A percentile compares a stretch with the other conserved stretches of the same genome.
Conservation (phyloP, 1,139 yeast genomes). For the Geotrichum fermentans region DNA sequence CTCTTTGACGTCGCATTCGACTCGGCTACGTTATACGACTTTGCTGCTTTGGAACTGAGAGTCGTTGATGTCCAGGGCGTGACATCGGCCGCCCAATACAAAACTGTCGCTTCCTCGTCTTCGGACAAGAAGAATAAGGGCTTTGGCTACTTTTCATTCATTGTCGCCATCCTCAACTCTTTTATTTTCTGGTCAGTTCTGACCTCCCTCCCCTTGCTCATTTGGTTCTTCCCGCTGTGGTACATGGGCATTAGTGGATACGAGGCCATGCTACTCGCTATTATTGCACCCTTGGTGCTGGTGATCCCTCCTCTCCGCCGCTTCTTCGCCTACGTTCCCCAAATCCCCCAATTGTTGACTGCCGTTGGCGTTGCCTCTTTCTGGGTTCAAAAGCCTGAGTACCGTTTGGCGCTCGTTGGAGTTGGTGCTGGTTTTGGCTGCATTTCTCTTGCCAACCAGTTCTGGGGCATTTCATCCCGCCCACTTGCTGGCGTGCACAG, state of each 20-base stretch:
- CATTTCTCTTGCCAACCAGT: constrained; percentile 59
- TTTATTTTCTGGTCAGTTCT: constrained; percentile 79
- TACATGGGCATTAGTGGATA: constrained; percentile 95
- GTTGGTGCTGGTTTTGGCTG: constrained; percentile 63
- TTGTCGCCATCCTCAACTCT: constrained; percentile 33
- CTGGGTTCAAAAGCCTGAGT: constrained; percentile 59
- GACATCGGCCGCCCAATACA: constrained; percentile 28
- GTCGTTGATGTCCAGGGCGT: constrained; percentile 40
- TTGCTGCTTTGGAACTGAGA: constrained; percentile 50
- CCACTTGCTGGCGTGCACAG: constrained; percentile 49
- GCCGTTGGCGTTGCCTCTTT: constrained; percentile 74
- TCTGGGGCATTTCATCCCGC: constrained; percentile 45
- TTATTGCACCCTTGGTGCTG: constrained; percentile 56
- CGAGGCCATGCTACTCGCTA: constrained; percentile 63
- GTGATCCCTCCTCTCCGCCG: constrained; percentile 49
- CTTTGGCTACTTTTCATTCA: constrained; percentile 30
- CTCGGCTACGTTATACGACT: constrained; percentile 69
- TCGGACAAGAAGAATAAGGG: constrained; percentile 29
- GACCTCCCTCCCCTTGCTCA: constrained; percentile 75
- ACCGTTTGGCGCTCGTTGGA: constrained; percentile 60
- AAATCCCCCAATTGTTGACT: constrained; percentile 52
- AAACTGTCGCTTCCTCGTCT: constrained; percentile 9
- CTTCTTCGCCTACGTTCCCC: constrained; percentile 49
- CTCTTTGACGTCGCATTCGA: constrained; percentile 81
- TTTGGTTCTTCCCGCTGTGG: constrained; percentile 98